Base-by-base conservation (phyloP, 148 eudicot genomes). In the Beta vulgaris region DNA sequence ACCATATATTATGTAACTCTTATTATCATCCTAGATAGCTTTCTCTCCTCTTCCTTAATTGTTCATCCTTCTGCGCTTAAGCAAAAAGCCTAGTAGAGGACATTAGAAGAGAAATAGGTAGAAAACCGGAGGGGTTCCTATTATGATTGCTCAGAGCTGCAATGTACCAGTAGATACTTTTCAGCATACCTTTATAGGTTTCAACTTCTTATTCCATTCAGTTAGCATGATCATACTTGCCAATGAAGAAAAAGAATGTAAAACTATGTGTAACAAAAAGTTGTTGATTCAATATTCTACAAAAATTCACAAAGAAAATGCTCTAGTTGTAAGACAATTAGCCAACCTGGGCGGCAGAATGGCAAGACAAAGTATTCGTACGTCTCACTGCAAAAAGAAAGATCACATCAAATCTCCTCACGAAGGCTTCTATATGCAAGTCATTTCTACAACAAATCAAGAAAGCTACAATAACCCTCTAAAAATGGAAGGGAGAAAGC, bases 261-360 rank as follows among this genome's bases (percentile, higher is more conserved):
- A 35, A 19, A 36, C 73, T 16, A 16, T 57, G 25, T 34, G 26
- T 57, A 58, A 48, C 42, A 36, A 32, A 43, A 23, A n/a, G 67
- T 34, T 13, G 35, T 67, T 13, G 37, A 15, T 63, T 23, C 29
- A 10, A 67, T 55, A 43, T 58, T 58, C 59, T 25, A 36, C 4
- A 25, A 15, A 25, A 61, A 5, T 64, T 0, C 10, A 0, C 29
- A 21, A 6, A 21, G 11, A 68, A 25, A 55, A 53, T 60, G 31
- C 67, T 29, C 48, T 61, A 71, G 29, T 26, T 34, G 9, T 29
- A 66, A 36, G 31, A 71, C 53, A 2, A 68, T 23, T 37, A 46
- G 72, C 90, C 79, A 80, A 93, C 98, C 98, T 90, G 98, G 88
- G 57, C 55, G 81, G 86, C 98, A 93, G 85, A 93, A 81, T 15